These are phyloP conservation scores for Saturnispora serradocipensis DNA, from an alignment of 805 yeast genomes.

Conservation along the genomic window DNA sequence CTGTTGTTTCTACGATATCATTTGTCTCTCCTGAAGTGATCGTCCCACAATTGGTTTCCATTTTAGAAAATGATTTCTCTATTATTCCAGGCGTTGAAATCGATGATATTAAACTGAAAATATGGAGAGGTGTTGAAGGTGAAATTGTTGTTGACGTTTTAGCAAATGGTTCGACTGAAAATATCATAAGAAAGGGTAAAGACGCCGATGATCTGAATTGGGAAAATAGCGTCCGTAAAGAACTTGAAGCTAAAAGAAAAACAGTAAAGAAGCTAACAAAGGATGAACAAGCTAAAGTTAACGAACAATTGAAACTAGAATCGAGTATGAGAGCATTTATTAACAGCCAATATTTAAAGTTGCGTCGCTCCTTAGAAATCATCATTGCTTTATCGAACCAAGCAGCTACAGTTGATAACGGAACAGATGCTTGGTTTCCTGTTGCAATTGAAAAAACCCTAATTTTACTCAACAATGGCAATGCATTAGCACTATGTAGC, in stretches of 20 bases:
- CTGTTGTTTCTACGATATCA: constrained; percentile 38
- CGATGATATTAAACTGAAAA: constrained; percentile 42
- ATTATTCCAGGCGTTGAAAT: constrained; percentile 28
- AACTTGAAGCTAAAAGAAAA: constrained; percentile 45
- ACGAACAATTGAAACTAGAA: constrained; percentile 58
- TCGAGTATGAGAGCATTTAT: constrained; percentile 42
- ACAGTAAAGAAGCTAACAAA: constrained; percentile 52
- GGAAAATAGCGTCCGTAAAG: constrained; percentile 79
- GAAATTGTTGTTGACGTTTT: constrained; percentile 59
- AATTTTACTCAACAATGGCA: constrained; percentile 31
- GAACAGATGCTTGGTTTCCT: constrained; percentile 63
- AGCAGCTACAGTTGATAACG: constrained; percentile 50
- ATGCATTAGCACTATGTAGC: constrained; percentile 27
- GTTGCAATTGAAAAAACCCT: constrained; percentile 46
- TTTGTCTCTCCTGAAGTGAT: constrained; percentile 53
- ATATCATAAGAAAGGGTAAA: constrained; percentile 54
- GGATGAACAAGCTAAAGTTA: constrained; percentile 62
- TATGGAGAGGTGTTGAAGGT: constrained; percentile 66
- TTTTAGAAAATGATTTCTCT: constrained; percentile 37
- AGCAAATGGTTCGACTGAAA: constrained; percentile 31
- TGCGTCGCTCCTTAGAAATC: constrained; percentile 44
- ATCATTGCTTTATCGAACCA: constrained; percentile 44
- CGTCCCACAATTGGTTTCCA: constrained; percentile 40
- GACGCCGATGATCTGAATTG: constrained; percentile 82
- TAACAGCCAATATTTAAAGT: constrained; percentile 26